Base-by-base conservation (phyloP, 805 yeast species). In the Ogataea dorogensis region DNA sequence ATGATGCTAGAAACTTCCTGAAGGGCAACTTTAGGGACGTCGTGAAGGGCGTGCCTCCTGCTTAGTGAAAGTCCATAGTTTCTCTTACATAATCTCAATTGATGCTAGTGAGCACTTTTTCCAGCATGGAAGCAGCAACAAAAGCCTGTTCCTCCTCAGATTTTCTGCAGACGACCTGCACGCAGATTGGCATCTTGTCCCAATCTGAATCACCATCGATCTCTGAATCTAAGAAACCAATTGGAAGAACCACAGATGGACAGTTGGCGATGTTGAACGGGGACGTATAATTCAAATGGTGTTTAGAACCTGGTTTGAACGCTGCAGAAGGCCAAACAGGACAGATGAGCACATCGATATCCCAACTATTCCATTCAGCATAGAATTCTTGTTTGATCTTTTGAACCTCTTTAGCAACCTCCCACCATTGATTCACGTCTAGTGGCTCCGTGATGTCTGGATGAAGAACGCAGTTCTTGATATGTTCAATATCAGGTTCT, bases 81-180 rank as follows among this genome's bases (percentile, higher is more conserved):
- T n/a, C n/a, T n/a, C n/a, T n/a, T n/a, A n/a, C 33, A 13, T 32
- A 26, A 33, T 12, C 12, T 13, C 17, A 25, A 20, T 29, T 12
- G 10, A 9, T 12, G 17, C 46, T 4, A 56, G 52, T 17, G 5
- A 33, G 13, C 31, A 28, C 11, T 12, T 20, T 23, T 15, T 43
- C 43, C 15, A 44, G 15, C 7, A 42, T 24, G 13, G 36, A 18
- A 9, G 56, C 48, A n/a, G 46, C 41, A 4, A 23, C 20, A 7
- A 51, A 18, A 9, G 48, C 74, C 51, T 77, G 78, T 50, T 81
- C 88, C 47, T 81, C 89, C 47, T 77, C 72, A 13, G 69, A 63
- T 35, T 75, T 67, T 39, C 67, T 66, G n/a, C 82, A 77, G 3
- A 80, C 75, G 19, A 82, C 60, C 56, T 81, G 87, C n/a, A 82